Conservation (phyloP, 177 flowering plant genomes). For the Vitis hybrid region DNA sequence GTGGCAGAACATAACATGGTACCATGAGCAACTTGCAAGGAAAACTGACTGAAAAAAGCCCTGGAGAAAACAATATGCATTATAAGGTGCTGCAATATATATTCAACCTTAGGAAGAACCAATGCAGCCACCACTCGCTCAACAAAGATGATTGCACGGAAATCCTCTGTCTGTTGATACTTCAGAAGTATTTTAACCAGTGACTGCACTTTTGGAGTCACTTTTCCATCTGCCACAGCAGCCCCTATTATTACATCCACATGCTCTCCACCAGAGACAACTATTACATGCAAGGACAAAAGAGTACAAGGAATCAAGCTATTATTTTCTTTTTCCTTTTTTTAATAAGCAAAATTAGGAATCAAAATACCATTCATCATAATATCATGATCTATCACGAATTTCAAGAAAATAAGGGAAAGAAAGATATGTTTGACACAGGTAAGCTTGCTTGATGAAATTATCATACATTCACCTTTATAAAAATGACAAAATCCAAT, state of each 20-base stretch:
- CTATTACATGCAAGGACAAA: conserved; percentile 27
- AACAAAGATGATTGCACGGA: conserved; percentile 97
- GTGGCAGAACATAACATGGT: conserved; percentile 14
- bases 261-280: conserved; percentile 99
- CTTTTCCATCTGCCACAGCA: conserved; percentile 99
- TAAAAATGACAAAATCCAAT: too few relatives aligned
- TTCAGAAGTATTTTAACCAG: conserved; percentile 81
- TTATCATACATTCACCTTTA: background rate
- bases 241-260: conserved; percentile 94
- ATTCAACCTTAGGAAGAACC: conserved; percentile 94
- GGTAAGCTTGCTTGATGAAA: background rate
- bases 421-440: background rate
- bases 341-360: background rate
- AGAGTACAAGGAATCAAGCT: too few relatives aligned
- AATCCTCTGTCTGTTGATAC: conserved; percentile 90
- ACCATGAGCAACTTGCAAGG: conserved; percentile 3
- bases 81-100: background rate
- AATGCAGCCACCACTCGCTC: conserved; percentile 97
- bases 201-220: conserved; percentile 98
- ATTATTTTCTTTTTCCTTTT: too few relatives aligned
- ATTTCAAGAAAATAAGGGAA: background rate
- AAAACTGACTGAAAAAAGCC: background rate
- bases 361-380: background rate
- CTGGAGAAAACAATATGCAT: background rate
- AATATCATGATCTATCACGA: background rate